A percentile compares a stretch with the other conserved stretches of the same genome.
Evolutionary conservation across 1,139 yeast genomes (phyloP).

Genomic region (Pichia sp.): DNA sequence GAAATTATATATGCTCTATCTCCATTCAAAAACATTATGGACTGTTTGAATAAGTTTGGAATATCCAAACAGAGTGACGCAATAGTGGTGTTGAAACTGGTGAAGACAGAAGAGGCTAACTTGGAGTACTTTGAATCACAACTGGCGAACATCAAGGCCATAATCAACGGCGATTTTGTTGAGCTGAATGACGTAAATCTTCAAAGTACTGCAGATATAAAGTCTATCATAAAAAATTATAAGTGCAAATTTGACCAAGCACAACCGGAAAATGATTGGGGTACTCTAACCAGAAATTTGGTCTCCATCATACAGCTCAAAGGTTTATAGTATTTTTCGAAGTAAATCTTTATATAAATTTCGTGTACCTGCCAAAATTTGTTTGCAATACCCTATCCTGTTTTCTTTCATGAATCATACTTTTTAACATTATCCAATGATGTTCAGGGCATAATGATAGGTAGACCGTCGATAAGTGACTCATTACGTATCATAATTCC

Average conservation of each 20-base stretch:
- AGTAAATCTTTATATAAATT: neutral
- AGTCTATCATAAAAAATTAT: conserved; percentile 32
- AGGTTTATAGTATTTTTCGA: conserved; percentile 18
- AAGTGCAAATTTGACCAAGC: conserved; percentile 34
- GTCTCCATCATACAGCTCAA: conserved; percentile 29
- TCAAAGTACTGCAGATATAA: conserved; percentile 31
- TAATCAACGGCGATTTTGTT: conserved; percentile 34
- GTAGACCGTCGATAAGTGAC: neutral
- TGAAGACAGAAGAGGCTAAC: conserved; percentile 12
- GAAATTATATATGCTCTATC: conserved; percentile 51
- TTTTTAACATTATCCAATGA: no score
- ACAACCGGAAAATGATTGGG: conserved; percentile 28
- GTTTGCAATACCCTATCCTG: neutral
- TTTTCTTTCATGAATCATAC: neutral
- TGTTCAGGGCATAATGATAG: neutral
- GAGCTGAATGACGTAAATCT: conserved; percentile 35
- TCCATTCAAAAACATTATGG: conserved; percentile 40
- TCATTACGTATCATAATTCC: conserved; percentile 19
- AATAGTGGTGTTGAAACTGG: conserved; percentile 32
- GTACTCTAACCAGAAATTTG: conserved; percentile 22
- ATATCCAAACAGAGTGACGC: conserved; percentile 20
- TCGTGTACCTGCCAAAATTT: neutral
- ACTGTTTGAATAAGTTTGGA: conserved; percentile 32
- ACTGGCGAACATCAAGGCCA: conserved; percentile 16
- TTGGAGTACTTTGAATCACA: conserved; percentile 11